phyloP scores from a whole-genome alignment of 2,329 filamentous ascomycete species.

The Pseudogymnoascus sp. region DNA sequence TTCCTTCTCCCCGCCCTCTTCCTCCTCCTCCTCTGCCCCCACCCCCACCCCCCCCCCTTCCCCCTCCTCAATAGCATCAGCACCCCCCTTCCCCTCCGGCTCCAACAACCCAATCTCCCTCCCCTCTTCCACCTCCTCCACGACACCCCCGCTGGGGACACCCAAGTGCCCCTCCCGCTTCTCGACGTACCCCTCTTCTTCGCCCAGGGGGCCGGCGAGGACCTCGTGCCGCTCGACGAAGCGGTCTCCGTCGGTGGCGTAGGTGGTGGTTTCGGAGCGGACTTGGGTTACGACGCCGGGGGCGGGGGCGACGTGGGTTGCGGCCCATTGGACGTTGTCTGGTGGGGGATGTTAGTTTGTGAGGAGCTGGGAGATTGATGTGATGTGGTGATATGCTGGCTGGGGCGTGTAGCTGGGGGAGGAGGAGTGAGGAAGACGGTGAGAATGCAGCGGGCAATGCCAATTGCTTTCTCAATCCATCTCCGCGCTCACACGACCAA shows the following conservation, averaged over 20 bases:
- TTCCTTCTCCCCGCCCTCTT: constrained; percentile 12
- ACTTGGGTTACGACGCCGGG: constrained; percentile 45
- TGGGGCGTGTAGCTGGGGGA: background rate
- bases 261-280: constrained; percentile 23
- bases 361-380: background rate
- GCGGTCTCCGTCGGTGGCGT: constrained; percentile 13
- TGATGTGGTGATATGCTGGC: background rate
- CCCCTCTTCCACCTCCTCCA: constrained; percentile 21
- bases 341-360: background rate
- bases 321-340: constrained; percentile 20
- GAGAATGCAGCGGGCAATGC: background rate
- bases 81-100: constrained; percentile 9
- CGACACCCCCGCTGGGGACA: constrained; percentile 15
- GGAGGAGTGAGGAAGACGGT: background rate
- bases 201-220: constrained; percentile 6
- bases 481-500: background rate
- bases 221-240: constrained; percentile 8
- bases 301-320: constrained; percentile 55
- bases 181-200: constrained; percentile 17
- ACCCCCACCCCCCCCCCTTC: constrained; percentile 10
- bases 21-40: constrained; percentile 11
- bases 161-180: constrained; percentile 32
- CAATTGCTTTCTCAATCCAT: background rate
- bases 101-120: constrained; percentile 32
- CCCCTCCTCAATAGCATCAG: constrained; percentile 3